Base-by-base conservation (phyloP, 2,329 filamentous ascomycete species). In the Fusarium torreyae region DNA sequence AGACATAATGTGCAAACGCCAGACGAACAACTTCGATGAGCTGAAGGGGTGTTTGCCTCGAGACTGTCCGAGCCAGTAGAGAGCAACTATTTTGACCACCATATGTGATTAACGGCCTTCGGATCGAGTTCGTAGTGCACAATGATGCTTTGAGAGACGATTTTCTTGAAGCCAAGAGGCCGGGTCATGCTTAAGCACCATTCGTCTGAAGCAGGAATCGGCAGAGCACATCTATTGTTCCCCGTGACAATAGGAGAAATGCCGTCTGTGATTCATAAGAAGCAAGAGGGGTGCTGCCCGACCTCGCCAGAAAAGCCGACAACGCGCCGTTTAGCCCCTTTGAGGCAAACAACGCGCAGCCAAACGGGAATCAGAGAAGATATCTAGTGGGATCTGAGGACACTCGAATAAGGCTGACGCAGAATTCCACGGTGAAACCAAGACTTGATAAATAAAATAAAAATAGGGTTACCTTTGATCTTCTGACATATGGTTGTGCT, bases 401-500 rank as follows among this genome's bases (percentile, higher is more conserved):
- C 28, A 34, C 28, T 24, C 31, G 22, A 51, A 57, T 34, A 17
- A 24, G 34, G n/a, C 13, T 13, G 20, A 6, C 36, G 36, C 20
- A 8, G 9, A 13, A 13, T 18, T 26, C 15, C 7, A 36, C 22
- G 10, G 13, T 13, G 38, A 24, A 14, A 14, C 13, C 5, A 24
- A 11, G 15, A 39, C 38, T 36, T 24, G 33, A 26, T 6, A 56
- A 22, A 22, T 15, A 40, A 48, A 45, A 10, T 20, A 53, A 48
- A 61, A 18, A 18, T 15, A 7, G 26, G 60, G 66, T 56, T 52
- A 75, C 73, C 62, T 65, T 49, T 72, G 71, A 28, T 74, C 73
- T 57, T 68, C 66, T 11, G 73, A 75, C 36, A 75, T 34, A 28
- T 73, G 70, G n/a, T 50, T 61, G 9, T 68, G 62, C 57, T 66